phyloP scores from a whole-genome alignment of 768 basidiomycete genomes.

The Suillus ampliporus region DNA sequence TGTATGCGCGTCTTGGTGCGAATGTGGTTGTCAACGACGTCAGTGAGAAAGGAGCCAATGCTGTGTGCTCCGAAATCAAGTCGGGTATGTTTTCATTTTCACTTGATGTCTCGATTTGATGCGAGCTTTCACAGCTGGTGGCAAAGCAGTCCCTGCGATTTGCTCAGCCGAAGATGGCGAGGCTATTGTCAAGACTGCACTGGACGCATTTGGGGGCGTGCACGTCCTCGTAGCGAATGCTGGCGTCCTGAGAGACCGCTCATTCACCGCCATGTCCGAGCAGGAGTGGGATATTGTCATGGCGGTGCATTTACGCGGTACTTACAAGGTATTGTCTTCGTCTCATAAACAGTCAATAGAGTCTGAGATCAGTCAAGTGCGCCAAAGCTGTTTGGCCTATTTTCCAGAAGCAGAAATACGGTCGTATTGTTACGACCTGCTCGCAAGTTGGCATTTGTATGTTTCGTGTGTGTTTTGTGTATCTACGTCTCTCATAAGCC shows the following conservation, averaged over 20 bases:
- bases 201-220: slow-evolving; percentile 87
- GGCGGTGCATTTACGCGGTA: slow-evolving; percentile 87
- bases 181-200: slow-evolving; percentile 81
- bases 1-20: slow-evolving; percentile 93
- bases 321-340: slow-evolving; percentile 70
- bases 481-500: slow-evolving; percentile 6
- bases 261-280: slow-evolving; percentile 87
- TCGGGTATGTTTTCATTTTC: slow-evolving; percentile 54
- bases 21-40: slow-evolving; percentile 98
- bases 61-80: slow-evolving; percentile 87
- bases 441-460: slow-evolving; percentile 92
- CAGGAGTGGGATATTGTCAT: slow-evolving; percentile 95
- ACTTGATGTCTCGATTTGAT: background rate
- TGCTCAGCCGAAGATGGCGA: slow-evolving; percentile 94
- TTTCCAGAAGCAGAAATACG: slow-evolving; percentile 96
- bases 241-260: slow-evolving; percentile 92
- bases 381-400: slow-evolving; percentile 95
- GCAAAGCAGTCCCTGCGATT: slow-evolving; percentile 82
- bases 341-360: background rate
- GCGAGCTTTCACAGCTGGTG: slow-evolving; percentile 64
- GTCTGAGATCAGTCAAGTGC: slow-evolving; percentile 53
- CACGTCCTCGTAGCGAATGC: slow-evolving; percentile 93
- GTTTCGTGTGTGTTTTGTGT: slow-evolving; percentile 34
- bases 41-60: slow-evolving; percentile 80
- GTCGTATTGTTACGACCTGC: slow-evolving; percentile 92